A percentile compares a stretch with the other conserved stretches of the same genome.
Evolutionary conservation across 2,329 filamentous ascomycete genomes (phyloP).

Genomic region (Madurella mycetomatis): DNA sequence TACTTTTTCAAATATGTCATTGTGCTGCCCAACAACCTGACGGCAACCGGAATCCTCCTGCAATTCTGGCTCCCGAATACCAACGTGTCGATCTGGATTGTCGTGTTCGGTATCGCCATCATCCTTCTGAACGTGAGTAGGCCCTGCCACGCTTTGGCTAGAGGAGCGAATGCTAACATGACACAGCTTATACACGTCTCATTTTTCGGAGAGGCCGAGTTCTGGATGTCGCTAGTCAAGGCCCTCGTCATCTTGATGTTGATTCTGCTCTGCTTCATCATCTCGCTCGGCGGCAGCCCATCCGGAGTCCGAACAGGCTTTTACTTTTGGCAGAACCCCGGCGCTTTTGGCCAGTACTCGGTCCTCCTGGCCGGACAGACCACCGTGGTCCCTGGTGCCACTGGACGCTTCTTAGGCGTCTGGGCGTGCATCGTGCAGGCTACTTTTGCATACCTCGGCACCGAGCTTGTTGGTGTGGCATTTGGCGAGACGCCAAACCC

Average conservation of each 20-base stretch:
- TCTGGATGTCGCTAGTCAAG: conserved; percentile 44
- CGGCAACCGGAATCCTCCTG: conserved; percentile 36
- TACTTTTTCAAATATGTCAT: conserved; percentile 44
- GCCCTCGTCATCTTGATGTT: conserved; percentile 40
- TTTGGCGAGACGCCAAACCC: conserved; percentile 67
- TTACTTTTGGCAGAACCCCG: conserved; percentile 41
- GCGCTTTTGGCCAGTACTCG: conserved; percentile 38
- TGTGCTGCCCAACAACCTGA: conserved; percentile 36
- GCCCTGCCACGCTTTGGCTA: background rate
- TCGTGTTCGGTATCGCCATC: conserved; percentile 33
- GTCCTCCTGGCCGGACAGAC: conserved; percentile 7
- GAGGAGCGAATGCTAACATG: background rate
- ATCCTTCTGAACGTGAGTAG: conserved; percentile 33
- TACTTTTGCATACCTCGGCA: conserved; percentile 40
- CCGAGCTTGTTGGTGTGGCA: conserved; percentile 64
- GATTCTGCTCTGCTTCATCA: conserved; percentile 36
- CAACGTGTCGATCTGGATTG: conserved; percentile 38
- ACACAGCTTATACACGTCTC: conserved; percentile 34
- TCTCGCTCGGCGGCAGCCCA: conserved; percentile 39
- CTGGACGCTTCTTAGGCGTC: conserved; percentile 38
- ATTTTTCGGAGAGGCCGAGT: conserved; percentile 45
- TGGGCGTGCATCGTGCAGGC: conserved; percentile 38
- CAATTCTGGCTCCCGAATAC: conserved; percentile 36
- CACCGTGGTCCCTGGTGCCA: conserved; percentile 25
- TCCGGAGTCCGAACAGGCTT: conserved; percentile 38